Evolutionary conservation across 495 filamentous ascomycete genomes (phyloP), one percentile per base, ranked within the genome.

Genomic region (Elaphomyces granulatus): DNA sequence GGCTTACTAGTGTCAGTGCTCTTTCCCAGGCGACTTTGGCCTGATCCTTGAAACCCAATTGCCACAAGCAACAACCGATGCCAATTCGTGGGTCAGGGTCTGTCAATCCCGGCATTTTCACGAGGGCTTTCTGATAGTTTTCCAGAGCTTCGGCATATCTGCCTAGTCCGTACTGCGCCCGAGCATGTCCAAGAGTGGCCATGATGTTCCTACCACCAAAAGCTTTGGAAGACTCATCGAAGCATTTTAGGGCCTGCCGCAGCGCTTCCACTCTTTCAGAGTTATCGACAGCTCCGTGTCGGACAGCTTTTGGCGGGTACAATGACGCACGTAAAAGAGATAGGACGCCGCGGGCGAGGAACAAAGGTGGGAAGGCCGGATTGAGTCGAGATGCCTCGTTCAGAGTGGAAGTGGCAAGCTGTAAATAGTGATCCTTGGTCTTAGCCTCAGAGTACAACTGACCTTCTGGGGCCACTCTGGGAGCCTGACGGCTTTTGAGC

Each of bases 81-180:
- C 90, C 90, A 45, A 98, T 86, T 38, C 90, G 70, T 47, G 90
- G 92, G 56, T 98, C 90, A 3, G 90, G 90, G 50, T 98, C 92
- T n/a, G 78, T 74, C 38, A 96, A 64, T 42, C 84, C 78, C 8
- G 90, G 90, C 67, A 83, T 80, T 58, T 80, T 83, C 48, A 72
- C 60, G 14, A 98, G 62, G 1, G 81, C 87, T 37, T 82, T 80
- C 56, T 98, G 90, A 51, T 96, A 98, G 12, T 69, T 65, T 41
- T 81, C 74, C 31, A 96, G 55, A 10, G 92, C 78, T 31, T 94
- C 86, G 3, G 77, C 67, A 51, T 80, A 92, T 55, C 78, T 78
- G 26, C 83, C 83, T 26, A 92, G 67, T 18, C 85, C 81, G 54
- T 83, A 98, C 34, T 83, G 67, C 6, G 83, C 80, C 44, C 85